Percentiles rank a stretch among this genome's conserved stretches.
These are phyloP conservation scores for Didymosphaeria variabile DNA, from an alignment of 2,329 filamentous ascomycete genomes.

Conservation along the genomic window DNA sequence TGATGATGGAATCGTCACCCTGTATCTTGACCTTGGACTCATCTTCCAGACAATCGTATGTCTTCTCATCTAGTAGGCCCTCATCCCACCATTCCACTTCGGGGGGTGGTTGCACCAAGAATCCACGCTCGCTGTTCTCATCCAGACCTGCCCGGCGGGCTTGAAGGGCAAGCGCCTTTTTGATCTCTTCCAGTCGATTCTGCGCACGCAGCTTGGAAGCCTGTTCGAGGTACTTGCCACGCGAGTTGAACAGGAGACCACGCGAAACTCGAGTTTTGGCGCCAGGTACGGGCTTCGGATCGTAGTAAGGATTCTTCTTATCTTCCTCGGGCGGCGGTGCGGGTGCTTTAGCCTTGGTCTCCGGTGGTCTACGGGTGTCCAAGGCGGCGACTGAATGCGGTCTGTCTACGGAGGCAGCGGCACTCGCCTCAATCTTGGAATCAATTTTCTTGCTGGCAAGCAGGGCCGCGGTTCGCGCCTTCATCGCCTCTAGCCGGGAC, in stretches of 20 bases:
- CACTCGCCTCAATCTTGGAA: conserved; percentile 33
- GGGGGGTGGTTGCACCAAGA: conserved; percentile 82
- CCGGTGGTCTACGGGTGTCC: conserved; percentile 61
- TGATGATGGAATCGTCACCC: conserved; percentile 85
- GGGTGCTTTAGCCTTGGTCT: conserved; percentile 49
- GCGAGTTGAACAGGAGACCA: conserved; percentile 88
- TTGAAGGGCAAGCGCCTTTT: conserved; percentile 87
- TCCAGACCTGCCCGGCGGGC: conserved; percentile 92
- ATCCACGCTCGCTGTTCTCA: conserved; percentile 92
- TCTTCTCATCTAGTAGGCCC: conserved; percentile 77
- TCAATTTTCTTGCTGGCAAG: conserved; percentile 7
- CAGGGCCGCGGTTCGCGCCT: conserved; percentile 21
- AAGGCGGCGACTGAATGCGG: conserved; percentile 63
- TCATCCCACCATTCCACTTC: conserved; percentile 99
- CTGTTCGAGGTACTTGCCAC: conserved; percentile 97
- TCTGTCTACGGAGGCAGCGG: conserved; percentile 55
- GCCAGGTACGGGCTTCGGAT: conserved; percentile 70
- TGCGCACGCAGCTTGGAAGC: conserved; percentile 88
- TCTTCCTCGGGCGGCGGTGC: conserved; percentile 62
- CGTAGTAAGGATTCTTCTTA: conserved; percentile 83
- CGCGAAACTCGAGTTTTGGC: conserved; percentile 71
- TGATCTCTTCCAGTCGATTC: conserved; percentile 90
- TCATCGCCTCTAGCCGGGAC: conserved; percentile 30
- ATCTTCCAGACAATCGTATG: conserved; percentile 76
- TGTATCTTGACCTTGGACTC: conserved; percentile 75